These are phyloP conservation scores for Golubevia pallescens DNA, from an alignment of 1,284 basidiomycete genomes.

Conservation along the genomic window DNA sequence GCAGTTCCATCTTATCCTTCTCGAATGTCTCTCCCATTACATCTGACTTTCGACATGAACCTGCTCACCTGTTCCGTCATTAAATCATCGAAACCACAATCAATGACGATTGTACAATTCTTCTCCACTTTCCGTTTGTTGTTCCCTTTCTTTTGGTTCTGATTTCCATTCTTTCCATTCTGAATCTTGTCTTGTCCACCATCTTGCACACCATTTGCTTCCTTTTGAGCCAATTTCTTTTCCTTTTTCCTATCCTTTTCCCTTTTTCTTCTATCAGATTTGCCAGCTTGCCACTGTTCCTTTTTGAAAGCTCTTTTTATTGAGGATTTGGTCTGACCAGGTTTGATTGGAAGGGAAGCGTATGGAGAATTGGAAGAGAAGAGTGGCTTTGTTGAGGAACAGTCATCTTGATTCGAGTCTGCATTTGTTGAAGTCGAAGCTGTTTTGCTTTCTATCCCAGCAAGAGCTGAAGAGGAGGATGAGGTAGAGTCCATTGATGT, in stretches of 20 bases:
- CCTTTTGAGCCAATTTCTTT: constrained; percentile 14
- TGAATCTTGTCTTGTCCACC: constrained; percentile 1
- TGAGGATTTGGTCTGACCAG: constrained; percentile 34
- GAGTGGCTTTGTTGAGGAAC: no score
- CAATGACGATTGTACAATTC: constrained; percentile 45
- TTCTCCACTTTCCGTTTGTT: background rate
- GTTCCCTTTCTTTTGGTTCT: constrained; percentile 8
- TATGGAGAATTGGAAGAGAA: no score
- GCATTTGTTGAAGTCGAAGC: no score
- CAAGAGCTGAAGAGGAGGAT: no score
- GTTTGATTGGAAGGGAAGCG: no score
- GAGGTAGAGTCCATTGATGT: no score
- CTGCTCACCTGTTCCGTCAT: constrained; percentile 42
- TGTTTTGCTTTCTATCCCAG: no score
- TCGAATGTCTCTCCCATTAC: background rate
- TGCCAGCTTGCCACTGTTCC: constrained; percentile 38
- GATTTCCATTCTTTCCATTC: background rate
- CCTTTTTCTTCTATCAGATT: constrained; percentile 33
- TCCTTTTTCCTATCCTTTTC: constrained; percentile 41
- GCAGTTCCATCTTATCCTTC: no score
- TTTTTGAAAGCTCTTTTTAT: constrained; percentile 40
- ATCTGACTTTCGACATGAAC: no score
- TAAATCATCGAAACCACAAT: constrained; percentile 59
- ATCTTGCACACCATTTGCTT: constrained; percentile 13
- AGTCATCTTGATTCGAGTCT: no score